Conservation (phyloP, 805 yeast species). For the Scheffersomyces amazonensis region DNA sequence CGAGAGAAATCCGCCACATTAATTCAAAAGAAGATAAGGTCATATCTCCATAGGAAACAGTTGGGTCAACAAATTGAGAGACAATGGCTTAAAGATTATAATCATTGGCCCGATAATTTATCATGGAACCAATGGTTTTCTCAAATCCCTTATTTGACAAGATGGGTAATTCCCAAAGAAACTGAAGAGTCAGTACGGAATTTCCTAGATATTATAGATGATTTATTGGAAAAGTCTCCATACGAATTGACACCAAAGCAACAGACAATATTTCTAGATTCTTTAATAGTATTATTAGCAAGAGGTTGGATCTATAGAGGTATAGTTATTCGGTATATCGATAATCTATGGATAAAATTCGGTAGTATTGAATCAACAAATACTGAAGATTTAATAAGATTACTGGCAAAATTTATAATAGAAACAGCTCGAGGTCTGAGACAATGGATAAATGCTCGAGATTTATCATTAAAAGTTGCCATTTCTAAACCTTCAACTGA, state of each 20-base stretch:
- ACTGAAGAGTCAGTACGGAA: not conserved
- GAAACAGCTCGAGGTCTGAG: not conserved
- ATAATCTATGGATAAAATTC: not conserved
- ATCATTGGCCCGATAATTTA: not conserved
- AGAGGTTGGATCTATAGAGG: not conserved
- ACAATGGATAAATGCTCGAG: too few species aligned
- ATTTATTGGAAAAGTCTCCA: constrained; percentile 6
- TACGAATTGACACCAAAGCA: not conserved
- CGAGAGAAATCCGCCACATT: constrained; percentile 46
- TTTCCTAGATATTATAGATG: constrained; percentile 3
- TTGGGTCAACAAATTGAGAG: constrained; percentile 14
- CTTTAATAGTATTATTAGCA: not conserved
- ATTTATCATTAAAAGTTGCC: not conserved
- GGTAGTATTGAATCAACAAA: not conserved
- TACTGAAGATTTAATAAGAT: not conserved
- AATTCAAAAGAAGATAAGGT: constrained; percentile 50
- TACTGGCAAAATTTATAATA: not conserved
- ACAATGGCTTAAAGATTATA: constrained; percentile 13
- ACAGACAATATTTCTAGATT: not conserved
- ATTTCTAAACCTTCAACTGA: not conserved
- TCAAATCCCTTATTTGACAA: constrained; percentile 16
- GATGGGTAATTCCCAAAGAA: constrained; percentile 9
- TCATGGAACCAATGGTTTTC: constrained; percentile 9
- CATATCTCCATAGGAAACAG: constrained; percentile 28
- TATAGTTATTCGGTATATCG: not conserved